Evolutionary conservation across 2,329 filamentous ascomycete genomes (phyloP).

Genomic region (Ambrosiella beaveri): DNA sequence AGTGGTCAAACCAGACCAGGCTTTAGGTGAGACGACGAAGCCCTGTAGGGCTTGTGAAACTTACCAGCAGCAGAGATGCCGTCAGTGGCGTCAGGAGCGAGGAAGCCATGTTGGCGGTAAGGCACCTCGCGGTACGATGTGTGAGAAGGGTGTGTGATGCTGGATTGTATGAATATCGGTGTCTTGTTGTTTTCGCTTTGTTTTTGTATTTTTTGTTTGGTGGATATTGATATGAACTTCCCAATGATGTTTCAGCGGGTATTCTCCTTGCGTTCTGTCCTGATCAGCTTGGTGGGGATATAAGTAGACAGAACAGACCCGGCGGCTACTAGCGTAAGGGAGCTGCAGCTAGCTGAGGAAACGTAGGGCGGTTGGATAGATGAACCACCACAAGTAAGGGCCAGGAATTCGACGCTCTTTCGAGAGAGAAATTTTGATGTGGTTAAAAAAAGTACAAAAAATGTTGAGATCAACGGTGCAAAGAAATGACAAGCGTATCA

Average conservation of each 20-base stretch:
- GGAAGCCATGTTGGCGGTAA: neutral
- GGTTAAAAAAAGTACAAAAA: neutral
- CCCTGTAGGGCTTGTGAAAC: slow-evolving; percentile 2
- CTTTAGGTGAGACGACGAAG: slow-evolving; percentile 3
- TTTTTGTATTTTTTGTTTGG: neutral
- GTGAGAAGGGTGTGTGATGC: neutral
- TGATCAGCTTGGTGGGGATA: neutral
- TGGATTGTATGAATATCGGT: neutral
- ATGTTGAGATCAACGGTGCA: neutral
- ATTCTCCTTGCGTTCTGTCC: neutral
- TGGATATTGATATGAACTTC: neutral
- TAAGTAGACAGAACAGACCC: neutral
- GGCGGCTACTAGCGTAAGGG: neutral
- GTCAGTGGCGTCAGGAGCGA: neutral
- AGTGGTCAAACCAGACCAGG: neutral
- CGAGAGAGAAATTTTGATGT: no score
- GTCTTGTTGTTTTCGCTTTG: neutral
- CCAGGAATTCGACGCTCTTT: neutral
- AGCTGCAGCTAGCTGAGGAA: neutral
- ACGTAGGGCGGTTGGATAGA: neutral
- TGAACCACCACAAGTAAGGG: neutral
- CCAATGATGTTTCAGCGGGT: neutral
- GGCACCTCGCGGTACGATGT: no score
- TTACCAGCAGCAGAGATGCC: slow-evolving; percentile 17
- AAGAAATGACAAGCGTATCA: neutral